Evolutionary conservation across 164 flowering plant species (phyloP).

Genomic region (Piper longum): DNA sequence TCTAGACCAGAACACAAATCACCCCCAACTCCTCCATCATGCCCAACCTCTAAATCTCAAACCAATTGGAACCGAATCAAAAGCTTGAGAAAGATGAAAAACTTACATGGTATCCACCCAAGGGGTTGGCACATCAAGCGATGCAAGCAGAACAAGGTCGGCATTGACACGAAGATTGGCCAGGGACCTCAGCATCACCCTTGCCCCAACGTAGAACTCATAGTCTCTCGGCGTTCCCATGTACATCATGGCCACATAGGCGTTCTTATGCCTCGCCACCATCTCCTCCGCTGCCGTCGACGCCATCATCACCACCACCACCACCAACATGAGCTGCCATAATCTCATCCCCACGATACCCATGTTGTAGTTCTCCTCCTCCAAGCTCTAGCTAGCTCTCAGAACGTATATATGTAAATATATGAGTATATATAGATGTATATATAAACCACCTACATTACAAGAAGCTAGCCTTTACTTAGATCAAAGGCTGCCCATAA

Average conservation of each 20-base stretch:
- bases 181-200: conserved; percentile 79
- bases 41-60: no score
- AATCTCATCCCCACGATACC: not conserved
- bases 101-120: conserved; percentile 87
- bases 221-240: conserved; percentile 98
- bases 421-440: no score
- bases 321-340: not conserved
- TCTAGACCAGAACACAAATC: no score
- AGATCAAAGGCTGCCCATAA: no score
- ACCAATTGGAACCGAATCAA: no score
- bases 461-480: not conserved
- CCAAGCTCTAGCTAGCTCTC: not conserved
- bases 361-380: not conserved
- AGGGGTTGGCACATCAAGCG: conserved; percentile 62
- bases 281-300: not conserved
- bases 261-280: conserved; percentile 29
- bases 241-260: conserved; percentile 96
- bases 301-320: not conserved
- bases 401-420: not conserved
- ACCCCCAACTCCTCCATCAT: no score
- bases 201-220: conserved; percentile 83
- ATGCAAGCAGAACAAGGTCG: conserved; percentile 87
- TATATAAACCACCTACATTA: not conserved
- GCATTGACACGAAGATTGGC: conserved; percentile 43
- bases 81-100: no score